Base-by-base conservation (phyloP, 305 asterid species). In the Fraxinus xanthoxyloides region DNA sequence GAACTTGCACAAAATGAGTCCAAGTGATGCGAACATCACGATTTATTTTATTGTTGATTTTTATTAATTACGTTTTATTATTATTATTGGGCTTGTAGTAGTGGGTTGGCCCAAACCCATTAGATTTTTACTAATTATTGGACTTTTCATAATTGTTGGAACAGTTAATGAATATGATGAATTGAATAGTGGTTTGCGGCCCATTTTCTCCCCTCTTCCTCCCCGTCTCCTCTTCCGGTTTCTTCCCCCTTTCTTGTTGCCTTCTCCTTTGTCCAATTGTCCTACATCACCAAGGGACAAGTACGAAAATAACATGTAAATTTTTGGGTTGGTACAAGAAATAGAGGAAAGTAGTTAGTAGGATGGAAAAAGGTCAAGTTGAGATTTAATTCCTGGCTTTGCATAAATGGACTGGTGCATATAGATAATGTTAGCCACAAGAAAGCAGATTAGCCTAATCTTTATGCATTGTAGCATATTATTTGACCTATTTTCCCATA, bases 331-430 rank as follows among this genome's bases (percentile, higher is more conserved):
- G 61, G 23, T 79, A 28, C 76, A n/a, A 81, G 21, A 77, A 28
- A 79, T 70, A 75, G 59, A 24, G 77, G 82, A 40, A 77, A 31
- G 35, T 43, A 40, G 7, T 59, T 48, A 78, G 80, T 48, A 70
- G 67, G 77, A 48, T 77, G 73, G 80, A 81, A 79, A 85, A 80
- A 40, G 85, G 86, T 72, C 24, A 85, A 38, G 19, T 84, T 84
- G 87, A 80, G 82, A 82, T 80, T 80, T 80, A 82, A 72, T 84
- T 75, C 74, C 51, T 84, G 87, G 85, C 80, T 84, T 84, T 87
- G 89, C 82, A 80, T 81, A 82, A 54, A 70, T 86, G 90, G 90
- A 86, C 76, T 84, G 83, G 74, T 73, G 87, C 84, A 70, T 13
- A 63, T 84, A 79, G 89, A 79, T 87, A 79, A 78, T 77, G 75